Base-by-base conservation (phyloP, 2,329 filamentous ascomycete species). In the Aspergillus hortae region DNA sequence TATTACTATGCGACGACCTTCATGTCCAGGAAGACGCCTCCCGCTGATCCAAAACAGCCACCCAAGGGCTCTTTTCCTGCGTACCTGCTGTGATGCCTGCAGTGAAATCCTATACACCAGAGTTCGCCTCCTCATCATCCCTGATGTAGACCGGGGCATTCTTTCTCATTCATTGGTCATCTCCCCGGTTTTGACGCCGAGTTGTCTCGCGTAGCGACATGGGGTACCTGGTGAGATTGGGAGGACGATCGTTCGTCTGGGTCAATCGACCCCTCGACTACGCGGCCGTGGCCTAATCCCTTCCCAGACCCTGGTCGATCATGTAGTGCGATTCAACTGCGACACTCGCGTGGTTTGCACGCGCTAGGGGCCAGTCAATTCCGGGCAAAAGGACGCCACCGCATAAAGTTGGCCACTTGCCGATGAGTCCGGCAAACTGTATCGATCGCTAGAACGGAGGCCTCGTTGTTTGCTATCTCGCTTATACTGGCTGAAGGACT, bases 371-470 rank as follows among this genome's bases (percentile, higher is more conserved):
- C 15, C 19, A 17, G 19, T 42, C 15, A 17, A 41, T 21, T 30
- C 15, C 46, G 46, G 46, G 27, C 30, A 41, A 41, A 48, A 48
- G 19, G 46, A 14, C 40, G 15, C 14, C 46, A 41, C 46, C 23
- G 33, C 46, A 43, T 49, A 46, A 40, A 47, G 32, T 49, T 52
- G 46, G 52, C 44, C 54, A 49, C 46, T 46, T 42, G 23, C 44
- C 42, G 48, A 48, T 44, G 48, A 48, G 41, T 21, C 46, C 49
- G 40, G 42, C 15, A 4, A 44, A 38, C 40, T 33, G 32, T 35
- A 47, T 27, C 19, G 33, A 35, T 14, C 35, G 19, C 32, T 47
- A 15, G 45, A 47, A 46, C 32, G 27, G 35, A 15, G 30, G 49
- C 21, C 41, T 50, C 33, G 23, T 44, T 30, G 40, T 42, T 42